These are phyloP conservation scores for Mucor racemosus DNA, from an alignment of 371 early-diverging fungal genomes.

Conservation along the genomic window DNA sequence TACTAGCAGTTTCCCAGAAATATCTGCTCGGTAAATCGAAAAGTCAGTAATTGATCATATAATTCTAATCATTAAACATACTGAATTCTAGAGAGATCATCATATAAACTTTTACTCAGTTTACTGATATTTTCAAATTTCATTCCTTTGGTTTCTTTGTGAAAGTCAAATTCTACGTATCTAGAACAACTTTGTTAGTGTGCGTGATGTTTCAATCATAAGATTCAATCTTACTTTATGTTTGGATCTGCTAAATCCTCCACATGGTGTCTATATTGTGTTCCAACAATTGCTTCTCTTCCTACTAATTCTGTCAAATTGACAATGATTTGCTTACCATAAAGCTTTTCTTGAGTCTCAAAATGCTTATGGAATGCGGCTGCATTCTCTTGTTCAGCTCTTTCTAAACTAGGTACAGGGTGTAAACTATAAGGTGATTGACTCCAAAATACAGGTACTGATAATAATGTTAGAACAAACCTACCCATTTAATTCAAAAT, in stretches of 20 bases:
- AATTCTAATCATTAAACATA: conserved; percentile 19
- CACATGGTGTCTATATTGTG: conserved; percentile 50
- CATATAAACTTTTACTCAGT: conserved; percentile 44
- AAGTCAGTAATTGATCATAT: not conserved
- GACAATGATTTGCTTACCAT: conserved; percentile 82
- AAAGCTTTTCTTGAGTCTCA: conserved; percentile 60
- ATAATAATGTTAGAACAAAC: not conserved
- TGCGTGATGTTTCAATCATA: not conserved
- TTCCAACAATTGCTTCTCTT: conserved; percentile 59
- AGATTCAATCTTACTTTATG: conserved; percentile 37
- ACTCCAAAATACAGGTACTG: conserved; percentile 71
- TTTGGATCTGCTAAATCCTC: conserved; percentile 50
- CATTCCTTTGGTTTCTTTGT: conserved; percentile 65
- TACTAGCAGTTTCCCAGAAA: conserved; percentile 44
- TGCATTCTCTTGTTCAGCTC: conserved; percentile 59
- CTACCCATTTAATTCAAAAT: not conserved
- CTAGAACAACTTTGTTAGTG: conserved; percentile 18
- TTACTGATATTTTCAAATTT: conserved; percentile 58
- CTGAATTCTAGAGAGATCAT: conserved; percentile 51
- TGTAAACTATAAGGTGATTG: conserved; percentile 73
- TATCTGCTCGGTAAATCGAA: conserved; percentile 27
- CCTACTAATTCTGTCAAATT: conserved; percentile 73
- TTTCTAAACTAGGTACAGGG: conserved; percentile 66
- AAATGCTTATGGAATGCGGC: conserved; percentile 70
- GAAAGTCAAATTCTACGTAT: conserved; percentile 96